phyloP scores from a whole-genome alignment of 1,284 basidiomycete species.

The Trichosporon faecale region DNA sequence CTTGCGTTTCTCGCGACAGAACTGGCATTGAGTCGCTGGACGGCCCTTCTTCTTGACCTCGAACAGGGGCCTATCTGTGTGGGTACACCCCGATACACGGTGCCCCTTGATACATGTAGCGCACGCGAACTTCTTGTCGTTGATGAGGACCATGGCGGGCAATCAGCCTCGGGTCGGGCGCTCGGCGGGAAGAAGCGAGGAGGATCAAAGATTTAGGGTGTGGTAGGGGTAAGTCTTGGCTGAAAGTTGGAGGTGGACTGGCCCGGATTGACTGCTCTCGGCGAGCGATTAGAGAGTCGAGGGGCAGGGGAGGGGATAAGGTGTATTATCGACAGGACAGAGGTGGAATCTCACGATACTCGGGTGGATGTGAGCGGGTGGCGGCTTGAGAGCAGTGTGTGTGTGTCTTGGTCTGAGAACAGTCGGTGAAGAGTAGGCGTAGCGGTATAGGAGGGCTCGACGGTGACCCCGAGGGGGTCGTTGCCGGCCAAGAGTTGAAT shows the following conservation, averaged over 20 bases:
- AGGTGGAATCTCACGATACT: not conserved
- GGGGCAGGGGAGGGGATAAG: not conserved
- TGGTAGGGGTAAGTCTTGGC: not conserved
- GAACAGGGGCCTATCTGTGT: constrained; percentile 70
- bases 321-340: not conserved
- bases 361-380: not conserved
- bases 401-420: not conserved
- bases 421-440: not conserved
- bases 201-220: not conserved
- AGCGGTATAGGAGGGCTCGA: constrained; percentile 20
- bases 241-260: not conserved
- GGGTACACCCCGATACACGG: constrained; percentile 70
- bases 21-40: constrained; percentile 73
- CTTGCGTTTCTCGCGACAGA: constrained; percentile 71
- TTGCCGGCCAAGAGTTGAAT: constrained; percentile 25
- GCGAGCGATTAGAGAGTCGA: not conserved
- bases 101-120: constrained; percentile 81
- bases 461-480: constrained; percentile 26
- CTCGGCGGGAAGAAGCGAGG: not conserved
- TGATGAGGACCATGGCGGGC: constrained; percentile 62
- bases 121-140: constrained; percentile 66
- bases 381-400: not conserved
- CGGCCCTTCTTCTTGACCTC: constrained; percentile 76
- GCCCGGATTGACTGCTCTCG: not conserved
- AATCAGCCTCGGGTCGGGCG: not conserved